phyloP scores from a whole-genome alignment of 257 asterid genomes.

The Phtheirospermum japonicum region DNA sequence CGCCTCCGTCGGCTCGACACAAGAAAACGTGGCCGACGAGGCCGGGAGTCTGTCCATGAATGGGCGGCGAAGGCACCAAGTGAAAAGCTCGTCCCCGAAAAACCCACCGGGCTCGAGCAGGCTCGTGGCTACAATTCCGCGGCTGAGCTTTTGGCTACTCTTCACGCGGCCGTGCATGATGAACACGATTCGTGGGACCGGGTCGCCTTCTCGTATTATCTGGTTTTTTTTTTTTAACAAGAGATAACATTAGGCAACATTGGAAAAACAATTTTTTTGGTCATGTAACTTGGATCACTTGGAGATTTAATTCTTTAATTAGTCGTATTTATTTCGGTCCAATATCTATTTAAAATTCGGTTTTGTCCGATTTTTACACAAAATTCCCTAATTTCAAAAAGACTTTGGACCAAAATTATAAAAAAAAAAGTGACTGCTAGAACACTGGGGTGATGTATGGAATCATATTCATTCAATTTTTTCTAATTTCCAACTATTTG shows the following conservation, averaged over 20 bases:
- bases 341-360: too few species aligned
- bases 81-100: slow-evolving; percentile 85
- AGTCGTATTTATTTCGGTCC: too few species aligned
- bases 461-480: too few species aligned
- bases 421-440: too few species aligned
- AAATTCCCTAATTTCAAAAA: too few species aligned
- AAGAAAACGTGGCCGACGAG: slow-evolving; percentile 81
- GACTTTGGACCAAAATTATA: too few species aligned
- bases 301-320: too few species aligned
- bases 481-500: too few species aligned
- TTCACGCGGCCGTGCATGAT: slow-evolving; percentile 66
- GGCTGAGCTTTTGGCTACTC: slow-evolving; percentile 74
- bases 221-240: slow-evolving; percentile 23
- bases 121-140: slow-evolving; percentile 69
- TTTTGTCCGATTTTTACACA: too few species aligned
- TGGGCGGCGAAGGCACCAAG: slow-evolving; percentile 96
- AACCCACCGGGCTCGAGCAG: slow-evolving; percentile 72
- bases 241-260: neutral
- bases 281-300: too few species aligned
- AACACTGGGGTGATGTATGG: too few species aligned
- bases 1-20: slow-evolving; percentile 69
- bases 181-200: slow-evolving; percentile 73
- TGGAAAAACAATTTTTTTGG: neutral
- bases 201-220: slow-evolving; percentile 94
- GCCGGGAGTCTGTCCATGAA: slow-evolving; percentile 79